Evolutionary conservation across 2,329 filamentous ascomycete genomes (phyloP).

Genomic region (Ceratocystis diversiconidia): DNA sequence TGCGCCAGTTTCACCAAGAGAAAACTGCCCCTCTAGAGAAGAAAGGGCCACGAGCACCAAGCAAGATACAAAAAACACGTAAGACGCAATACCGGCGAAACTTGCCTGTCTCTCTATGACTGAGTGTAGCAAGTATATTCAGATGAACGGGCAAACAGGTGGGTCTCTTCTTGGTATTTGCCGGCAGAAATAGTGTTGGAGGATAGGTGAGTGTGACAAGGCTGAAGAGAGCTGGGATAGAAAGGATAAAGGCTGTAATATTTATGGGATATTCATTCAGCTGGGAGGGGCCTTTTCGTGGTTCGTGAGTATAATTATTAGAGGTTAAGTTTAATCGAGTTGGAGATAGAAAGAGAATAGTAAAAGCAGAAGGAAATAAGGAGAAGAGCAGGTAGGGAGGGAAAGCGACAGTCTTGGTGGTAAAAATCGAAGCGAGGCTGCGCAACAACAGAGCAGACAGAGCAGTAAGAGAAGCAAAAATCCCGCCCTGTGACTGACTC

Average conservation of each 20-base stretch:
- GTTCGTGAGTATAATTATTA: background rate
- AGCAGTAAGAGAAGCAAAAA: background rate
- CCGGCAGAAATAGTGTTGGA: background rate
- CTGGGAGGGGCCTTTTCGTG: background rate
- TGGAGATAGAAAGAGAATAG: background rate
- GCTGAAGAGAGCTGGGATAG: background rate
- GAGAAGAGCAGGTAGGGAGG: background rate
- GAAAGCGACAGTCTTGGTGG: background rate
- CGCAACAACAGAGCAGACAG: background rate
- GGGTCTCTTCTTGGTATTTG: background rate
- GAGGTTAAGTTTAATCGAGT: background rate
- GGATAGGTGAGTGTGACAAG: background rate
- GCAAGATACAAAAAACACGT: background rate
- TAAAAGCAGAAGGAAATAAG: background rate
- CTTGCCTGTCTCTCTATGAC: no score
- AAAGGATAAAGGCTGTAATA: background rate
- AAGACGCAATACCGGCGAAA: no score
- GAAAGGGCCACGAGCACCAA: slow-evolving; percentile 1
- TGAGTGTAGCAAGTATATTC: background rate
- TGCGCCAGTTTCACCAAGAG: slow-evolving; percentile 14
- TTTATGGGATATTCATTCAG: background rate
- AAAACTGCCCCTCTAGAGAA: background rate
- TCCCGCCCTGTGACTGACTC: background rate
- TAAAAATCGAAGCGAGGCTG: background rate
- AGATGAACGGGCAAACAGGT: background rate